Percentiles rank a stretch among this genome's conserved stretches.
Conservation (phyloP, 306 rosid genomes). For the Glycine soja region DNA sequence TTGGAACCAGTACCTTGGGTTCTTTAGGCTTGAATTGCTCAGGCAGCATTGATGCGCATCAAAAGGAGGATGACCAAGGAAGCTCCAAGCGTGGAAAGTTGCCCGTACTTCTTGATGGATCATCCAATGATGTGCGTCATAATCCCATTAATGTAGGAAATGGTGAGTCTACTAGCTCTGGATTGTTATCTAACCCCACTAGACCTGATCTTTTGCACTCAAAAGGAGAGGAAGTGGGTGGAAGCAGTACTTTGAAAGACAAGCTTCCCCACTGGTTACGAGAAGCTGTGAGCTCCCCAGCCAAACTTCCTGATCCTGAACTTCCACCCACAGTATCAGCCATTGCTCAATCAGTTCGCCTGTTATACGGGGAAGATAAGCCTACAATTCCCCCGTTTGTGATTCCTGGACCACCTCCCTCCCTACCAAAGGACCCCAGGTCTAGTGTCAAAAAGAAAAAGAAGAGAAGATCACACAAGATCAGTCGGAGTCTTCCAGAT, state of each 20-base stretch:
- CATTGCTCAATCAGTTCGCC: conserved; percentile 88
- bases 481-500: conserved; percentile 55
- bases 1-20: conserved; percentile 72
- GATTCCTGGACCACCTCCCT: conserved; percentile 90
- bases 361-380: conserved; percentile 85
- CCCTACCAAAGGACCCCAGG: conserved; percentile 91
- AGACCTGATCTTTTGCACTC: conserved; percentile 52
- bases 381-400: conserved; percentile 90
- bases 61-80: conserved; percentile 69
- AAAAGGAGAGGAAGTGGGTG: conserved; percentile 68
- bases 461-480: conserved; percentile 60
- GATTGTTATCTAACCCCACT: conserved; percentile 57
- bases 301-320: conserved; percentile 74
- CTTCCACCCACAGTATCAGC: conserved; percentile 94
- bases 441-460: conserved; percentile 71
- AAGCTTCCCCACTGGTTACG: conserved; percentile 98
- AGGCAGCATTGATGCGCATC: conserved; percentile 53
- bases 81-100: conserved; percentile 63
- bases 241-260: conserved; percentile 75
- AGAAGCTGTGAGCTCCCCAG: conserved; percentile 84
- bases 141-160: conserved; percentile 54
- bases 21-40: conserved; percentile 74
- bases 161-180: conserved; percentile 65
- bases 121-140: conserved; percentile 60
- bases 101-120: conserved; percentile 73